phyloP scores from a whole-genome alignment of 2,329 filamentous ascomycete genomes.

The Aureobasidium sp. region DNA sequence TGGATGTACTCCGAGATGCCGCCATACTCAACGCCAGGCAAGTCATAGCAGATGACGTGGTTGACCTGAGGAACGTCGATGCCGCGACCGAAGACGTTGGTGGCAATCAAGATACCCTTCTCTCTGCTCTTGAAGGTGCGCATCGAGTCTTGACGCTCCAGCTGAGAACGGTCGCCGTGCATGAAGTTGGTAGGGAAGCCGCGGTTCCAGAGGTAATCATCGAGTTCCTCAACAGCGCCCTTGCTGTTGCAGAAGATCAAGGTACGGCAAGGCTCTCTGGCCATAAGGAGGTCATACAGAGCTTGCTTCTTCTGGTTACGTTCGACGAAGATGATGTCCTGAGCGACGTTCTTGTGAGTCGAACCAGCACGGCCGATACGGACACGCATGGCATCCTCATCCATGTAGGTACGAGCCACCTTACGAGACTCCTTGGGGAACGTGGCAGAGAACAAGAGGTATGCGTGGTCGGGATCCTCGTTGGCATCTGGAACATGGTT shows the following conservation, averaged over 20 bases:
- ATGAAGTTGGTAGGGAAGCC: constrained; percentile 80
- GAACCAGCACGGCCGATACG: constrained; percentile 82
- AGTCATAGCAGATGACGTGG: constrained; percentile 90
- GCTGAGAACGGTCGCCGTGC: constrained; percentile 78
- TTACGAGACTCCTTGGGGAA: constrained; percentile 76
- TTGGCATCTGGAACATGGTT: constrained; percentile 53
- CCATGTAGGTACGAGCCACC: constrained; percentile 69
- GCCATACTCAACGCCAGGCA: constrained; percentile 67
- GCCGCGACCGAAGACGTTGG: constrained; percentile 78
- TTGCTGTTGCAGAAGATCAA: constrained; percentile 88
- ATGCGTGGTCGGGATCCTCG: constrained; percentile 60
- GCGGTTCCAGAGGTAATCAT: constrained; percentile 79
- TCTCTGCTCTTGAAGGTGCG: constrained; percentile 71
- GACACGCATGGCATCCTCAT: constrained; percentile 68
- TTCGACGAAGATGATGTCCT: constrained; percentile 64
- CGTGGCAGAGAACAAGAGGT: constrained; percentile 88
- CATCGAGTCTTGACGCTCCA: constrained; percentile 87
- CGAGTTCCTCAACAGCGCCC: constrained; percentile 68
- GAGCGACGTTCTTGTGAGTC: constrained; percentile 73
- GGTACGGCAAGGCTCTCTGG: constrained; percentile 65
- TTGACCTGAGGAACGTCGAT: constrained; percentile 81
- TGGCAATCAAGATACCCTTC: constrained; percentile 75
- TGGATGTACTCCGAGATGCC: constrained; percentile 92
- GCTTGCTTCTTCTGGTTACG: constrained; percentile 60
- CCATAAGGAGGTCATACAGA: constrained; percentile 64